A percentile compares a stretch with the other conserved stretches of the same genome.
These are phyloP conservation scores for Cicer cuneatum DNA, from an alignment of 306 rosid species.

Conservation along the genomic window DNA sequence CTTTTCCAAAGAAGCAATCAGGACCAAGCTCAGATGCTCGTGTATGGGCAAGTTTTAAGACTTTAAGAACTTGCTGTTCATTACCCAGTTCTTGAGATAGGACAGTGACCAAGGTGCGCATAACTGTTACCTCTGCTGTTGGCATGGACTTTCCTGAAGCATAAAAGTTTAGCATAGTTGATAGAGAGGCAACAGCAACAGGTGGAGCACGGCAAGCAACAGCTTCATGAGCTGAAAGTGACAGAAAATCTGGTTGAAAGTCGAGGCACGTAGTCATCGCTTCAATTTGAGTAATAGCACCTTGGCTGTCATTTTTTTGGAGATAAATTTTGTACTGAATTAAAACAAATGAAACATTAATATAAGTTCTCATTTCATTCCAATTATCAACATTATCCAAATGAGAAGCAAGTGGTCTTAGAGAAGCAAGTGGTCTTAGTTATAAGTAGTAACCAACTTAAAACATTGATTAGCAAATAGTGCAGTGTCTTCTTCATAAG, in stretches of 20 bases:
- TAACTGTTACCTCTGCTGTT: constrained; percentile 73
- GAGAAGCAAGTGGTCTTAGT: constrained; percentile 34
- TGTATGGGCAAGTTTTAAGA: constrained; percentile 61
- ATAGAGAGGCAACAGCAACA: constrained; percentile 79
- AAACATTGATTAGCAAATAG: constrained; percentile 1
- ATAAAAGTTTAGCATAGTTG: constrained; percentile 70
- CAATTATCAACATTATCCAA: constrained; percentile 11
- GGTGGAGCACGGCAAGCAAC: constrained; percentile 86
- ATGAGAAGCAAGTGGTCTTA: constrained; percentile 37
- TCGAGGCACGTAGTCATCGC: constrained; percentile 85
- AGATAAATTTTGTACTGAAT: constrained; percentile 89
- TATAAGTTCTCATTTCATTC: constrained; percentile 28
- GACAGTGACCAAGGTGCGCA: constrained; percentile 83
- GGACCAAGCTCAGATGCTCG: constrained; percentile 73
- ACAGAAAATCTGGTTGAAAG: constrained; percentile 83
- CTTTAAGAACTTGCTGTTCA: constrained; percentile 67
- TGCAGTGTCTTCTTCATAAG: neutral
- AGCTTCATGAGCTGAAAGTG: constrained; percentile 97
- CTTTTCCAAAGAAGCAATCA: constrained; percentile 80
- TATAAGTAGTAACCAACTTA: constrained; percentile 29
- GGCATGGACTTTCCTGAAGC: constrained; percentile 77
- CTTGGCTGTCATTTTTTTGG: constrained; percentile 72
- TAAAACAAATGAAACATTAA: constrained; percentile 41
- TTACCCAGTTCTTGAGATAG: constrained; percentile 73
- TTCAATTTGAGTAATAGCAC: constrained; percentile 77